A percentile compares a stretch with the other conserved stretches of the same genome.
Conservation (phyloP, 441 rosid species). For the Gossypium lobatum region DNA sequence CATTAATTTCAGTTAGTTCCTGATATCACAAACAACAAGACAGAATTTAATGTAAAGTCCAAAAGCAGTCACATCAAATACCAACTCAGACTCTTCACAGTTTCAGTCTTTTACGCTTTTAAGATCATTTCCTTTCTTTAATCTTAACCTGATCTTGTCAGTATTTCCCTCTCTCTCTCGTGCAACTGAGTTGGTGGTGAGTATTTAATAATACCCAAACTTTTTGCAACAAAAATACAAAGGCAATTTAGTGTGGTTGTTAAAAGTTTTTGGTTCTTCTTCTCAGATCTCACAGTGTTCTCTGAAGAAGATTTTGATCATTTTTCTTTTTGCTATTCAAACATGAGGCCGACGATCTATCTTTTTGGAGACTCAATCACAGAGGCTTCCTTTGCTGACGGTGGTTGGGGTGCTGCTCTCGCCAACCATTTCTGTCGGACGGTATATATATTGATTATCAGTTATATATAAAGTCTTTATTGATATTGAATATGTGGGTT, state of each 20-base stretch:
- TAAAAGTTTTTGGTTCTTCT: background rate
- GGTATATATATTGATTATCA: conserved; percentile 22
- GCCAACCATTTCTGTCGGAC: conserved; percentile 48
- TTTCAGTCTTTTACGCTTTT: too few species aligned
- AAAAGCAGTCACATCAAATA: too few species aligned
- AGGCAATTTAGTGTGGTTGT: background rate
- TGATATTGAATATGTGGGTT: background rate
- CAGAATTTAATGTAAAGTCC: too few species aligned
- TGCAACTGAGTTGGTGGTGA: conserved; percentile 7
- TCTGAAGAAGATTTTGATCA: background rate
- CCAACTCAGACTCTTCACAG: too few species aligned
- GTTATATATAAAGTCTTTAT: background rate
- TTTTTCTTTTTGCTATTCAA: background rate
- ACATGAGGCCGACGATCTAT: conserved; percentile 46
- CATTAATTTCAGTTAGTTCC: too few species aligned
- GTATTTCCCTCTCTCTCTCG: background rate
- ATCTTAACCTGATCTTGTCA: background rate
- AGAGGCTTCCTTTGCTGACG: conserved; percentile 41
- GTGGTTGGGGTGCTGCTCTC: conserved; percentile 58
- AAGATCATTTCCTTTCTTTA: background rate
- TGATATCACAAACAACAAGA: too few species aligned
- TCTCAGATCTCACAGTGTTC: background rate
- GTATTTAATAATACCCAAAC: background rate
- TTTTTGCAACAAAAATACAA: background rate
- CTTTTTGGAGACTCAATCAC: conserved; percentile 71